Base-by-base conservation (phyloP, 345 rosid genomes). In the Eutrema japonicum region DNA sequence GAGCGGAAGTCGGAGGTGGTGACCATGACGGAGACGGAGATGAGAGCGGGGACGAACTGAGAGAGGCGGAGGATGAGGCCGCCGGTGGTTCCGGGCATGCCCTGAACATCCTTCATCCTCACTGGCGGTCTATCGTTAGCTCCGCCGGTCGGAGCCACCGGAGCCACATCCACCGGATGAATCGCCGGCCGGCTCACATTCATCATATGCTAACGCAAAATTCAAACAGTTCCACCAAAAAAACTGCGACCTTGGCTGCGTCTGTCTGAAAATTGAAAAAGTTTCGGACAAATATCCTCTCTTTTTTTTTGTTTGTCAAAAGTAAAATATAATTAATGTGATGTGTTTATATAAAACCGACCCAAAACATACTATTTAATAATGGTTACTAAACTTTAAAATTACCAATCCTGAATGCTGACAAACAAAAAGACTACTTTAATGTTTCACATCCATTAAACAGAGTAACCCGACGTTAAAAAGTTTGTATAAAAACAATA, bases 81-180 rank as follows among this genome's bases (percentile, higher is more conserved):
- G 10, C 92, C 98, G 38, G 73, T 70, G 8, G 98, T 92, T 52
- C 98, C 98, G 2, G 96, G 88, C 96, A 86, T 92, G 29, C 96
- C 96, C 30, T 89, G 94, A 4, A 87, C 64, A 68, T 88, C 87
- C 68, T 82, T 88, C 98, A 92, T 87, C 83, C 92, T 83, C 62
- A 79, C 78, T 37, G 85, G 77, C 5, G 84, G 91, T 26, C 78
- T 77, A 45, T 70, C 71, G 30, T 13, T 69, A 2, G 76, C 85
- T 14, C 77, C 92, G 26, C 80, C 85, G 4, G 87, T 87, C 40
- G 75, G 45, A 18, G 89, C 85, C 43, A 91, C 88, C 27, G 81
- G 81, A 45, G 67, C 37, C 0, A 81, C 85, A 74, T 84, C 92
- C 75, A 90, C 88, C 47, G 92, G 98, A 71, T 88, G 95, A 76